A percentile compares a stretch with the other conserved stretches of the same genome.
Conservation (phyloP, 306 rosid genomes). For the Dryas alaskensis region DNA sequence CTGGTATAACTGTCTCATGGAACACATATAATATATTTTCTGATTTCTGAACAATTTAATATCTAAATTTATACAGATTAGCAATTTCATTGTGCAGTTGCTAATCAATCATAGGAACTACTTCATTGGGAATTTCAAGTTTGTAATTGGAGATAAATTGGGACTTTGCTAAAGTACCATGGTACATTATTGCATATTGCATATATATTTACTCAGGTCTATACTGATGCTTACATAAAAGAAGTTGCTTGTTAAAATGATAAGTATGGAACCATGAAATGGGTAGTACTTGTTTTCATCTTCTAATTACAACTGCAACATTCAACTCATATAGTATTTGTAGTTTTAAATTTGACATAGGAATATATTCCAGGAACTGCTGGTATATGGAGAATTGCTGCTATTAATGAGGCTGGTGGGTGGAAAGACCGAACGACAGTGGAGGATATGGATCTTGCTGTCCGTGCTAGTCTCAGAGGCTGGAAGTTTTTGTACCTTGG, state of each 20-base stretch:
- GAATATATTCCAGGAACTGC: constrained; percentile 70
- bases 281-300: not conserved
- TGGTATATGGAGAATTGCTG: constrained; percentile 97
- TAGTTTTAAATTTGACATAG: not conserved
- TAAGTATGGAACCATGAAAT: not conserved
- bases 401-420: constrained; percentile 97
- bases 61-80: not conserved
- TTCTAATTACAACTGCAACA: not conserved
- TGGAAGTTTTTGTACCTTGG: constrained; percentile 98
- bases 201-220: not conserved
- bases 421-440: constrained; percentile 99
- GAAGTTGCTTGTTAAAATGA: not conserved
- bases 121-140: not conserved
- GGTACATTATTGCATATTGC: not conserved
- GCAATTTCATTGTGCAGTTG: constrained; percentile 4
- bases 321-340: not conserved
- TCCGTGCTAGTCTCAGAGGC: constrained; percentile 95
- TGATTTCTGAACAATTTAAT: not conserved
- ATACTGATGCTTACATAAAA: not conserved
- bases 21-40: too few species aligned
- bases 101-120: not conserved
- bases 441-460: constrained; percentile 99
- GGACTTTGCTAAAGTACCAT: not conserved
- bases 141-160: not conserved
- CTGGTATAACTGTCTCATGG: not conserved